Percentiles rank a stretch among this genome's conserved stretches.
Conservation (phyloP, 352 stramenopile species). For the Pythium rishiriense region DNA sequence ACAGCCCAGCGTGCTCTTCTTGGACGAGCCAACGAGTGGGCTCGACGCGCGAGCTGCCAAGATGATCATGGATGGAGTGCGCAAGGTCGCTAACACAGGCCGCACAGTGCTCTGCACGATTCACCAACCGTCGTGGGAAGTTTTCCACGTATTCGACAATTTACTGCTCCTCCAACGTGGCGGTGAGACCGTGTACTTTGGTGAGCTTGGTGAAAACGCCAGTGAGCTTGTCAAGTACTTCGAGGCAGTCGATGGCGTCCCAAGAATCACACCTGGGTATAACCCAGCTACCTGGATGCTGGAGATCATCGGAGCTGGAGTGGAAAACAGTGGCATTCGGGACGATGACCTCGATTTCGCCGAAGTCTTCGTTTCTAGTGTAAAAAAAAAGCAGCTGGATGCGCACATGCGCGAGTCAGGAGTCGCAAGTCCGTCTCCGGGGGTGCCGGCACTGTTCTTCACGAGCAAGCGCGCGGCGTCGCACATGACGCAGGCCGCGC, state of each 20-base stretch:
- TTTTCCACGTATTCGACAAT: background rate
- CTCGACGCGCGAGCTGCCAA: slow-evolving; percentile 57
- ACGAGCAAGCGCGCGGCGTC: slow-evolving; percentile 36
- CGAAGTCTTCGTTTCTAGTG: slow-evolving; percentile 27
- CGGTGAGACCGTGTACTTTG: background rate
- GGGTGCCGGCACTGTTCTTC: slow-evolving; percentile 30
- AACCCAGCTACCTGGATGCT: slow-evolving; percentile 94
- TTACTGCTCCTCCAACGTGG: background rate
- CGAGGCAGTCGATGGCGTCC: slow-evolving; percentile 63
- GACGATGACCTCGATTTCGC: slow-evolving; percentile 13
- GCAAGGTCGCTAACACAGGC: background rate
- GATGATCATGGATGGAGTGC: slow-evolving; percentile 65
- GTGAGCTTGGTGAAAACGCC: slow-evolving; percentile 54
- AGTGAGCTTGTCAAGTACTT: slow-evolving; percentile 39
- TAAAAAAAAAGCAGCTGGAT: slow-evolving; percentile 23
- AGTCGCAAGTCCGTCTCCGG: slow-evolving; percentile 22
- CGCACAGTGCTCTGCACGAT: background rate
- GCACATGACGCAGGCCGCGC: slow-evolving; percentile 33
- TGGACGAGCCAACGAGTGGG: slow-evolving; percentile 81
- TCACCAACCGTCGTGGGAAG: slow-evolving; percentile 8
- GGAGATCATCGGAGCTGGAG: slow-evolving; percentile 21
- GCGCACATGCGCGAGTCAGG: slow-evolving; percentile 19
- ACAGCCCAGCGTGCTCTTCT: slow-evolving; percentile 81
- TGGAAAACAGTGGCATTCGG: slow-evolving; percentile 28
- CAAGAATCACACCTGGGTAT: slow-evolving; percentile 46